Conservation (phyloP, 148 eudicot genomes). For the Bassia scoparia region DNA sequence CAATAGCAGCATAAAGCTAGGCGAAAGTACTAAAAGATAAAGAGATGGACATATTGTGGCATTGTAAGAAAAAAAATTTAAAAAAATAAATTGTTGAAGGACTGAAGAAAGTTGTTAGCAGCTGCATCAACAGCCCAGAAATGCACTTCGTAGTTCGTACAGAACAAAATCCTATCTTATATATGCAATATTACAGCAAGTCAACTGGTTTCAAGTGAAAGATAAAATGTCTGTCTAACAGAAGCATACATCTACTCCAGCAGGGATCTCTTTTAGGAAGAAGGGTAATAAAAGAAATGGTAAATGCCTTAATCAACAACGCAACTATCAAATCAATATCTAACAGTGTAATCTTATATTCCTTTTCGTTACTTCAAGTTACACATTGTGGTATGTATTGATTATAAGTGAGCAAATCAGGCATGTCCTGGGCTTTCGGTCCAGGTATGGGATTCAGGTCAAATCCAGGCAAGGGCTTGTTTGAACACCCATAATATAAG, state of each 20-base stretch:
- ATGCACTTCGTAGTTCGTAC: too few species aligned
- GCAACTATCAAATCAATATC: too few species aligned
- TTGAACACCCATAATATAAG: too few species aligned
- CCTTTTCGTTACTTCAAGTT: too few species aligned
- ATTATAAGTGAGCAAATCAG: too few species aligned
- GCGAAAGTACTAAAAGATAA: background rate
- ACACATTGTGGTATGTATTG: too few species aligned
- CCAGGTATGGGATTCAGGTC: too few species aligned
- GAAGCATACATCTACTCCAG: background rate
- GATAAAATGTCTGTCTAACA: background rate
- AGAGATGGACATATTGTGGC: background rate
- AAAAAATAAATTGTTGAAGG: too few species aligned
- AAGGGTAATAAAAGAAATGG: background rate
- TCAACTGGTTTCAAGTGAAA: background rate
- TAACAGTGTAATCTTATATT: too few species aligned
- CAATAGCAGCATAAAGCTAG: background rate
- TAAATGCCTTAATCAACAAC: background rate
- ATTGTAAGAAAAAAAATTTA: background rate
- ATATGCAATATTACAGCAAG: background rate
- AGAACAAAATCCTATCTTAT: background rate
- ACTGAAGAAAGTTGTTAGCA: background rate
- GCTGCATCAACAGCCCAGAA: background rate
- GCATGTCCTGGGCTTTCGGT: too few species aligned
- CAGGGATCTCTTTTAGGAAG: background rate
- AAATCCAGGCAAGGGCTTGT: too few species aligned